These are phyloP conservation scores for Mycena leptocephala DNA, from an alignment of 768 basidiomycete species.

Conservation along the genomic window DNA sequence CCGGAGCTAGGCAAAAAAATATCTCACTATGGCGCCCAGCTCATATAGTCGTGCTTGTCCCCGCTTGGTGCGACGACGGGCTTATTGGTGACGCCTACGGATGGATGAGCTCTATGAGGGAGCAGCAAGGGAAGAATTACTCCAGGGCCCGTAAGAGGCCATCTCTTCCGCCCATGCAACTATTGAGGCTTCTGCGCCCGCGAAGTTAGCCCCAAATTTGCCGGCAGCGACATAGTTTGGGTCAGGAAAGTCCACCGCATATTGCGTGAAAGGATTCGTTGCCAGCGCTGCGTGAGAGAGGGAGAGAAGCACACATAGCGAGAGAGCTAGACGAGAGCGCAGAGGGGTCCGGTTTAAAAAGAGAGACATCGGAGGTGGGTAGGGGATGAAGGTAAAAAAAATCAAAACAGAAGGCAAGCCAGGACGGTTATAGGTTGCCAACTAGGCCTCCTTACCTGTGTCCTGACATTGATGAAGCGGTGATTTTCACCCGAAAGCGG, in stretches of 20 bases:
- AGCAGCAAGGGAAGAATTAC: slow-evolving; percentile 43
- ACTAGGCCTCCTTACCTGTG: too few relatives aligned
- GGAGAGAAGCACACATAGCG: background rate
- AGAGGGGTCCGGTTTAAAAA: too few relatives aligned
- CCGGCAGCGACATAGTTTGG: slow-evolving; percentile 63
- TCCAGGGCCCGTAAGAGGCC: slow-evolving; percentile 66
- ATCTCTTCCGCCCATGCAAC: slow-evolving; percentile 62
- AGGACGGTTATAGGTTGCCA: too few relatives aligned
- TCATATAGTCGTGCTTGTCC: slow-evolving; percentile 76
- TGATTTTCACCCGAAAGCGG: too few relatives aligned
- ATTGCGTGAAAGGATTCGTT: slow-evolving; percentile 39
- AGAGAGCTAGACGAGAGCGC: background rate
- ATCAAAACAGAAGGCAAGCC: too few relatives aligned
- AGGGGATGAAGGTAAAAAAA: background rate
- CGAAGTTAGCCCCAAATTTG: slow-evolving; percentile 57
- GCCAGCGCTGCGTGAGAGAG: background rate
- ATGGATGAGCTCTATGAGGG: background rate
- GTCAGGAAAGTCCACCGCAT: slow-evolving; percentile 71
- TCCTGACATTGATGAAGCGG: too few relatives aligned
- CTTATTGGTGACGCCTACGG: slow-evolving; percentile 66
- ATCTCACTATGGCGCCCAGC: slow-evolving; percentile 80
- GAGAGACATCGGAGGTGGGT: background rate
- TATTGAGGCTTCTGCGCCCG: slow-evolving; percentile 62
- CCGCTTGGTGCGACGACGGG: slow-evolving; percentile 66
- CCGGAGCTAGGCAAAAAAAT: background rate